Percentiles rank a stretch among this genome's conserved stretches.
Evolutionary conservation across 148 eudicot species (phyloP).

Genomic region (Nyssa sinensis): DNA sequence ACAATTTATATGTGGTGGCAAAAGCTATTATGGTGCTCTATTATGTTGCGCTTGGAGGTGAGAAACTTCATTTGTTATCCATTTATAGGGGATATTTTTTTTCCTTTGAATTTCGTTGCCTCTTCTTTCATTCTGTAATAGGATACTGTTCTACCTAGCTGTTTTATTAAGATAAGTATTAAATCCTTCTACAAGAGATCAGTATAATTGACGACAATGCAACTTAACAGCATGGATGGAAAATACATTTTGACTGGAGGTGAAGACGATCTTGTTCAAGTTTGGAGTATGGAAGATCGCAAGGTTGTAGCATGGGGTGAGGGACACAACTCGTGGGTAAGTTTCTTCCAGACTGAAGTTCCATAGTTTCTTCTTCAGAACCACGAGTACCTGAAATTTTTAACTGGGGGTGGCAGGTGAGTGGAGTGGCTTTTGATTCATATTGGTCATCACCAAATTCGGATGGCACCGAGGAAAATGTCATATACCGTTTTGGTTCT

Average conservation of each 20-base stretch:
- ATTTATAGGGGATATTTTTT: neutral
- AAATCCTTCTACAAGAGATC: neutral
- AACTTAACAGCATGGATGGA: slow-evolving; percentile 62
- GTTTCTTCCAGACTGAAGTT: slow-evolving; percentile 7
- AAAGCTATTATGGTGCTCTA: slow-evolving; percentile 82
- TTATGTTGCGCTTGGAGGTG: slow-evolving; percentile 90
- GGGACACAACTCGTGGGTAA: slow-evolving; percentile 95
- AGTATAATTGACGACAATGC: slow-evolving; percentile 13
- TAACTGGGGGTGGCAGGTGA: slow-evolving; percentile 54
- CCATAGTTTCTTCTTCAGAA: slow-evolving; percentile 5
- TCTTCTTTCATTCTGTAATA: neutral
- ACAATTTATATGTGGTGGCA: slow-evolving; percentile 77
- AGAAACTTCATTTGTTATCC: neutral
- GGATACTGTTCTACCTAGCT: neutral
- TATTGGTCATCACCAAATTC: slow-evolving; percentile 77
- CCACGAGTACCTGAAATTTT: neutral
- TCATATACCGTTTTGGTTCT: slow-evolving; percentile 80
- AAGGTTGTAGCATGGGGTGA: slow-evolving; percentile 96
- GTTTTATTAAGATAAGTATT: neutral
- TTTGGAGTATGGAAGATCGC: slow-evolving; percentile 94
- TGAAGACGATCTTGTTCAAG: slow-evolving; percentile 94
- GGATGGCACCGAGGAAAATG: slow-evolving; percentile 59
- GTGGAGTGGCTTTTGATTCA: slow-evolving; percentile 89
- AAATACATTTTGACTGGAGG: slow-evolving; percentile 87
- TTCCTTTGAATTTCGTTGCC: neutral